Evolutionary conservation across 148 eudicot species (phyloP).

Genomic region (Mesembryanthemum crystallinum): DNA sequence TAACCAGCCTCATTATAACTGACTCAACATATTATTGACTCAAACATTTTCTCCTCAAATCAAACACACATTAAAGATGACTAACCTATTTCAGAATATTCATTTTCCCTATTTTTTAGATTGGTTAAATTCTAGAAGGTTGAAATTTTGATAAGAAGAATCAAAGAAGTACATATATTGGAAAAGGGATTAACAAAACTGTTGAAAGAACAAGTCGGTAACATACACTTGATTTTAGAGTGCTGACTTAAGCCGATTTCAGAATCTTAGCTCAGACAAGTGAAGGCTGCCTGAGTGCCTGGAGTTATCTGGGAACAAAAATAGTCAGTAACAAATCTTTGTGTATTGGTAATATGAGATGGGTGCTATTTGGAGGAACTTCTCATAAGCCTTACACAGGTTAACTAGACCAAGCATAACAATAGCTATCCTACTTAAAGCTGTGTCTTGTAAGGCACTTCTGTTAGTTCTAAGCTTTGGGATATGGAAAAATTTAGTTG

Average conservation of each 20-base stretch:
- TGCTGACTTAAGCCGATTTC: no score
- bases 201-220: not conserved
- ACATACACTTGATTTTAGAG: no score
- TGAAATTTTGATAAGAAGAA: not conserved
- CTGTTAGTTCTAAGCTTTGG: no score
- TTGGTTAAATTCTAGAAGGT: not conserved
- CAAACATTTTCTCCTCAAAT: no score
- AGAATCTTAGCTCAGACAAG: no score
- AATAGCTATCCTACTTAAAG: not conserved
- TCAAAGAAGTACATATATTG: not conserved
- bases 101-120: not conserved
- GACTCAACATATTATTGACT: no score
- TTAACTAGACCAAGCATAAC: not conserved
- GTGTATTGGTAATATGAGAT: not conserved
- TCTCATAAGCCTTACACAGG: not conserved
- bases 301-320: not conserved
- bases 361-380: not conserved
- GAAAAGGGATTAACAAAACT: not conserved
- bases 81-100: not conserved
- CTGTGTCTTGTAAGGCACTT: not conserved
- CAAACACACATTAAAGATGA: not conserved
- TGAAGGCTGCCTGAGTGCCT: not conserved
- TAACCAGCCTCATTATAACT: no score
- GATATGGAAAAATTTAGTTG: no score
- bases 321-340: not conserved